Evolutionary conservation across 768 basidiomycete genomes (phyloP).

Genomic region (Collybia sp.): DNA sequence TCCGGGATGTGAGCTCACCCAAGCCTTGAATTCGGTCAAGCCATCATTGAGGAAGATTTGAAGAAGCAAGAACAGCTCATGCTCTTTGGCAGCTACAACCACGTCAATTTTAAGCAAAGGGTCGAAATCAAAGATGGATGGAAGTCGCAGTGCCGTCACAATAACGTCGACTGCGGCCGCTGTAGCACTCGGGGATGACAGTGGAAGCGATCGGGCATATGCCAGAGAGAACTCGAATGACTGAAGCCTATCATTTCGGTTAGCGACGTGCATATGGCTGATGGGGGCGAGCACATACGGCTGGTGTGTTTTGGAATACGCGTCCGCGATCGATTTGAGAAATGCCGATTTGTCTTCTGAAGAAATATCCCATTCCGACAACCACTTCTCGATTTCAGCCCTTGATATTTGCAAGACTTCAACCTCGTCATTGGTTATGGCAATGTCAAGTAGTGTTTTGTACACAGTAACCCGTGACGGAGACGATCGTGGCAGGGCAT

Average conservation of each 20-base stretch:
- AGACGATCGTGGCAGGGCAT: conserved; percentile 64
- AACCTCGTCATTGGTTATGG: conserved; percentile 57
- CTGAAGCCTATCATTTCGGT: conserved; percentile 31
- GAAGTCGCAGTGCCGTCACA: conserved; percentile 58
- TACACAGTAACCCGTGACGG: conserved; percentile 61
- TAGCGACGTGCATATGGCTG: background rate
- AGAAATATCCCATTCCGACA: conserved; percentile 69
- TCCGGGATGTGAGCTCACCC: conserved; percentile 47
- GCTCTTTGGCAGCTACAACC: conserved; percentile 57
- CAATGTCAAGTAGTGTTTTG: conserved; percentile 53
- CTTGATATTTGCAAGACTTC: conserved; percentile 55
- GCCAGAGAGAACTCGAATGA: conserved; percentile 64
- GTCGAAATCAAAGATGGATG: conserved; percentile 77
- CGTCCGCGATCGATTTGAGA: conserved; percentile 57
- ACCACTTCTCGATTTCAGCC: conserved; percentile 68
- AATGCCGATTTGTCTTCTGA: conserved; percentile 60
- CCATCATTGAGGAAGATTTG: conserved; percentile 69
- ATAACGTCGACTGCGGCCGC: conserved; percentile 57
- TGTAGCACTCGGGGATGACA: conserved; percentile 46
- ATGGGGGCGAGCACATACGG: conserved; percentile 40
- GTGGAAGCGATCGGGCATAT: conserved; percentile 56
- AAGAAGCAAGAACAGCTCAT: conserved; percentile 71
- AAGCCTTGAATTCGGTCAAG: conserved; percentile 55
- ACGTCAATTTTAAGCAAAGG: conserved; percentile 72
- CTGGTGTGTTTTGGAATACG: conserved; percentile 52